These are phyloP conservation scores for Trypanosoma scelopori DNA, from an alignment of 208 protist species.

Conservation along the genomic window DNA sequence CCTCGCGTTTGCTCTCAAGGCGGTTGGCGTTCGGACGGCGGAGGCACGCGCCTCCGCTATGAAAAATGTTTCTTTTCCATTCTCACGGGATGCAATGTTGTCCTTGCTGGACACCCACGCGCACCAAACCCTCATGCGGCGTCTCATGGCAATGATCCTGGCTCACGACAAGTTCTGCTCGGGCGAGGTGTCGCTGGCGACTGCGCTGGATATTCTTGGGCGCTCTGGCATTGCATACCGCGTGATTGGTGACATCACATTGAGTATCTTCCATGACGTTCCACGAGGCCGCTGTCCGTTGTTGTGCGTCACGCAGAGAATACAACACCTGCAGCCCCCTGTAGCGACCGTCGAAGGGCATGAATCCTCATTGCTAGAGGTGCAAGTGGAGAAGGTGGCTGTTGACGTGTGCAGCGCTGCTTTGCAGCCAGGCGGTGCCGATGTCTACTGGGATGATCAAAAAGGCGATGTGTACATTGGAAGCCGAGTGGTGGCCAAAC, in stretches of 20 bases:
- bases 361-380: neutral
- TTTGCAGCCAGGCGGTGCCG: neutral
- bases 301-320: slow-evolving; percentile 11
- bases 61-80: neutral
- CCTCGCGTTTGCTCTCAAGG: slow-evolving; percentile 24
- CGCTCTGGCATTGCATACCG: slow-evolving; percentile 55
- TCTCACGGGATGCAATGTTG: slow-evolving; percentile 4
- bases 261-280: slow-evolving; percentile 18
- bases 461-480: slow-evolving; percentile 22
- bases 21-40: slow-evolving; percentile 17
- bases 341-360: slow-evolving; percentile 4
- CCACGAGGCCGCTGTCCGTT: slow-evolving; percentile 1
- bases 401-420: slow-evolving; percentile 13
- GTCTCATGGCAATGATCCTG: slow-evolving; percentile 50
- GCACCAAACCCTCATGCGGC: slow-evolving; percentile 23
- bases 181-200: slow-evolving; percentile 54
- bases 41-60: slow-evolving; percentile 12
- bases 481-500: slow-evolving; percentile 4
- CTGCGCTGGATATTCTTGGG: slow-evolving; percentile 44
- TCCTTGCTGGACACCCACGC: slow-evolving; percentile 7
- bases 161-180: slow-evolving; percentile 54
- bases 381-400: slow-evolving; percentile 2
- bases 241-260: slow-evolving; percentile 32
- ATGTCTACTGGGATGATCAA: slow-evolving; percentile 20
- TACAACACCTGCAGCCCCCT: neutral